These are phyloP conservation scores for Citrus reticulata DNA, from an alignment of 345 rosid genomes.

Conservation along the genomic window DNA sequence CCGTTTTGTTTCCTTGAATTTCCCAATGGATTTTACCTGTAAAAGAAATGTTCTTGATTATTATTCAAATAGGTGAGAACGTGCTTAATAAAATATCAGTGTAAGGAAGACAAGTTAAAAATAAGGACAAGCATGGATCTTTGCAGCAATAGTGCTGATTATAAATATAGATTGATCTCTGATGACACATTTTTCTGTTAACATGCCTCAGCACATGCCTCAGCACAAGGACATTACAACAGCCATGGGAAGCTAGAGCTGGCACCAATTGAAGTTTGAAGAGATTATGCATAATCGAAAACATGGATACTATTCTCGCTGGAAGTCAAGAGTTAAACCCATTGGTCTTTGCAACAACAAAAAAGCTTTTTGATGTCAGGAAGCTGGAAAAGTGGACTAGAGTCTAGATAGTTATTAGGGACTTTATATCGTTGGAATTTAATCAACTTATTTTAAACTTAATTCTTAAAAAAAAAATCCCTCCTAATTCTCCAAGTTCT, in stretches of 20 bases:
- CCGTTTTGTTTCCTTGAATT: constrained; percentile 62
- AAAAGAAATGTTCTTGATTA: not conserved
- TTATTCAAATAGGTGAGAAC: not conserved
- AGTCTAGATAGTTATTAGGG: not conserved
- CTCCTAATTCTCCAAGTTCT: not conserved
- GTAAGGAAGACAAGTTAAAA: not conserved
- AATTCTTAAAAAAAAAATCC: too few species aligned
- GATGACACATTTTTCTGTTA: not conserved
- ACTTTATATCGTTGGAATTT: not conserved
- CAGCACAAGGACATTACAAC: not conserved
- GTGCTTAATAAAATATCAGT: not conserved
- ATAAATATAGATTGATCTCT: not conserved
- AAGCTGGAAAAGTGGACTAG: not conserved
- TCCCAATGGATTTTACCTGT: constrained; percentile 56
- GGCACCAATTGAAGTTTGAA: not conserved
- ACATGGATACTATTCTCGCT: not conserved
- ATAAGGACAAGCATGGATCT: not conserved
- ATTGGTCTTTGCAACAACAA: not conserved
- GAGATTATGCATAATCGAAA: not conserved
- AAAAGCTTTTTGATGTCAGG: not conserved
- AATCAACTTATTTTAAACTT: too few species aligned
- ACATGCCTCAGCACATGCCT: not conserved
- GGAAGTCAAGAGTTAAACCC: not conserved
- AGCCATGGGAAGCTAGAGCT: not conserved
- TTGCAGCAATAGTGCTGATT: not conserved